Percentiles rank a stretch among this genome's conserved stretches.
These are phyloP conservation scores for Zancudomyces culisetae DNA, from an alignment of 371 early-diverging fungal species.

Conservation along the genomic window DNA sequence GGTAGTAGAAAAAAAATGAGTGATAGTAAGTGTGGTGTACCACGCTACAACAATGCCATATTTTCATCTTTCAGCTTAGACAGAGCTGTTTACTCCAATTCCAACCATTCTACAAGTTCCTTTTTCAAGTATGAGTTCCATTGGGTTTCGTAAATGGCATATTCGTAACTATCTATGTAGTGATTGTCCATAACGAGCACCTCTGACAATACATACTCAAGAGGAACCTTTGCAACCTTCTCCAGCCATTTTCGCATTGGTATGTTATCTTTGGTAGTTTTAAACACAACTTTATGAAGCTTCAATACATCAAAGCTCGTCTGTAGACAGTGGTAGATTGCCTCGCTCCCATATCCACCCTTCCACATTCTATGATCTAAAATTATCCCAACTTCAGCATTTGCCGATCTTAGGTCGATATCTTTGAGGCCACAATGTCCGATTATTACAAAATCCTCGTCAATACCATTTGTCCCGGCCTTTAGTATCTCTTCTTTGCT, in stretches of 20 bases:
- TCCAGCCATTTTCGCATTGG: slow-evolving; percentile 25
- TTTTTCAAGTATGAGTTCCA: slow-evolving; percentile 9
- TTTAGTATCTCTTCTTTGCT: not conserved
- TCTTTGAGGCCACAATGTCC: slow-evolving; percentile 17
- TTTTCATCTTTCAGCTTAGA: too few species aligned
- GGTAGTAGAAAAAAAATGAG: too few species aligned
- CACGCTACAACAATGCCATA: too few species aligned
- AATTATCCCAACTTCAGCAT: slow-evolving; percentile 17
- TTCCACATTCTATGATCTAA: slow-evolving; percentile 20
- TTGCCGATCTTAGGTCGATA: slow-evolving; percentile 7
- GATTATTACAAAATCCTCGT: slow-evolving; percentile 13
- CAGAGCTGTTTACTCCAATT: too few species aligned
- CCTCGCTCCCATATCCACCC: slow-evolving; percentile 10
- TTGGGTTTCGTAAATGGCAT: slow-evolving; percentile 14
- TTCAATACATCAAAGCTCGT: slow-evolving; percentile 13
- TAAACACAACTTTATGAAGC: slow-evolving; percentile 14
- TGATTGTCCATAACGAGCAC: slow-evolving; percentile 7
- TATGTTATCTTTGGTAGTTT: slow-evolving; percentile 10
- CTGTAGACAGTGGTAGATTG: slow-evolving; percentile 12
- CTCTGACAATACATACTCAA: slow-evolving; percentile 14
- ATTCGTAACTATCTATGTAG: slow-evolving; percentile 17
- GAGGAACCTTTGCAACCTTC: slow-evolving; percentile 7
- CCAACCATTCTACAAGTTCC: too few species aligned
- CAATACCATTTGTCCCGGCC: slow-evolving; percentile 7
- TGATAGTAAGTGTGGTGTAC: too few species aligned